phyloP scores from a whole-genome alignment of 345 rosid genomes.

The Mallotus nudiflorus region DNA sequence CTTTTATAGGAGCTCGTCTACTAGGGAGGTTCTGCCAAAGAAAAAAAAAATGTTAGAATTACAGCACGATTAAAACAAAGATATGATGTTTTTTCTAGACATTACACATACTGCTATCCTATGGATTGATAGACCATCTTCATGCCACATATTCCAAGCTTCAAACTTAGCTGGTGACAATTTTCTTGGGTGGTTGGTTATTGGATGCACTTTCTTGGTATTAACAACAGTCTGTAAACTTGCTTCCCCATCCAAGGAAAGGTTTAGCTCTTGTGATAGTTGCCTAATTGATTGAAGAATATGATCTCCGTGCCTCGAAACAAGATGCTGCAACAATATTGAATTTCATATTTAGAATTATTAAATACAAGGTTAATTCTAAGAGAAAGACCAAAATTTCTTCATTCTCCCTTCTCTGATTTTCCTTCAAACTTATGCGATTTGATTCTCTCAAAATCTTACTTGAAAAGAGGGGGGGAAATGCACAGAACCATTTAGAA shows the following conservation, averaged over 20 bases:
- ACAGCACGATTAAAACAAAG: background rate
- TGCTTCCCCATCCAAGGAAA: constrained; percentile 42
- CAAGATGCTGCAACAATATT: constrained; percentile 42
- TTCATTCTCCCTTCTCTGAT: background rate
- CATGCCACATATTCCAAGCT: constrained; percentile 54
- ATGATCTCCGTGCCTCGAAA: constrained; percentile 37
- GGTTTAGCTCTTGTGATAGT: constrained; percentile 37
- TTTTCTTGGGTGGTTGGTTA: constrained; percentile 22
- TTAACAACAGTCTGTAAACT: background rate
- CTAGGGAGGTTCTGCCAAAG: constrained; percentile 34
- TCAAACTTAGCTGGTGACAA: constrained; percentile 41
- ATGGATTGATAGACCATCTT: constrained; percentile 39
- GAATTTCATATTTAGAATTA: constrained; percentile 9
- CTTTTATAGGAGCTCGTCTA: constrained; percentile 50
- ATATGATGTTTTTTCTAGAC: background rate
- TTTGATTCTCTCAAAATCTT: background rate
- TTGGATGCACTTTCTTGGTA: constrained; percentile 10
- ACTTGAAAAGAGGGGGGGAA: background rate
- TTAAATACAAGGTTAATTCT: background rate
- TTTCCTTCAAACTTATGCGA: background rate
- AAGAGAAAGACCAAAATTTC: background rate
- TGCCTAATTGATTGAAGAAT: constrained; percentile 37
- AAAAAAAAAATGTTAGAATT: background rate
- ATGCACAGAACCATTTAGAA: background rate
- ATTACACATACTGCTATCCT: constrained; percentile 39